Conservation (phyloP, 345 rosid genomes). For the Durio zibethinus region DNA sequence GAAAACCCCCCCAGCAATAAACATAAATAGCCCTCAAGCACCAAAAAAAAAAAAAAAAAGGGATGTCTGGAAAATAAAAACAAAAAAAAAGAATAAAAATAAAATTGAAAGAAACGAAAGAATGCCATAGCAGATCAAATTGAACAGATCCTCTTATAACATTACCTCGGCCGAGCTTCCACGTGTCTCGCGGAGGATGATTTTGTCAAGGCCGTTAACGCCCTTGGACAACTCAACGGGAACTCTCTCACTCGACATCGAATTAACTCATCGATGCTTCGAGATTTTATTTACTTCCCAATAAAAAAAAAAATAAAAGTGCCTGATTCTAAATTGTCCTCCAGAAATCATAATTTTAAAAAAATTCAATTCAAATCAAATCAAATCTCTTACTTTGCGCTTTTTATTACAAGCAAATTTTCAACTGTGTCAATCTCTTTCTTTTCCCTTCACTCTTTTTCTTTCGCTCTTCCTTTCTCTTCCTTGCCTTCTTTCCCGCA, state of each 20-base stretch:
- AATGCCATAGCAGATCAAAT: slow-evolving; percentile 1
- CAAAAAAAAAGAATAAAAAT: not conserved
- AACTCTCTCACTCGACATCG: slow-evolving; percentile 38
- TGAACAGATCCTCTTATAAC: not conserved
- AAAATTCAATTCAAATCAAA: not conserved
- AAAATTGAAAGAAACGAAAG: not conserved
- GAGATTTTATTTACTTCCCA: not conserved
- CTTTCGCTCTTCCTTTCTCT: not conserved
- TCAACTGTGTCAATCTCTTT: not conserved
- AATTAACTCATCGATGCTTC: not conserved
- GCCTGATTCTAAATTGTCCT: not conserved
- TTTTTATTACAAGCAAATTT: not conserved
- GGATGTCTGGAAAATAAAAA: not conserved
- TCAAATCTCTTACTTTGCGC: not conserved
- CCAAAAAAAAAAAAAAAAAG: not conserved
- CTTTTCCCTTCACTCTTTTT: not conserved
- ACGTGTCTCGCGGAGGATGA: slow-evolving; percentile 67
- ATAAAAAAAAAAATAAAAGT: not conserved
- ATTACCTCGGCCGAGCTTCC: slow-evolving; percentile 76
- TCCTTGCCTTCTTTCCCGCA: not conserved
- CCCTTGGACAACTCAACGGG: slow-evolving; percentile 54
- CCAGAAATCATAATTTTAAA: not conserved
- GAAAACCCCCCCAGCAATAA: slow-evolving; percentile 16
- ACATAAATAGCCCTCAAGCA: not conserved
- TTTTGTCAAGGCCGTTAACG: slow-evolving; percentile 70